Evolutionary conservation across 108 stramenopile species (phyloP).

Genomic region (Cyclostephanos tholiformis): DNA sequence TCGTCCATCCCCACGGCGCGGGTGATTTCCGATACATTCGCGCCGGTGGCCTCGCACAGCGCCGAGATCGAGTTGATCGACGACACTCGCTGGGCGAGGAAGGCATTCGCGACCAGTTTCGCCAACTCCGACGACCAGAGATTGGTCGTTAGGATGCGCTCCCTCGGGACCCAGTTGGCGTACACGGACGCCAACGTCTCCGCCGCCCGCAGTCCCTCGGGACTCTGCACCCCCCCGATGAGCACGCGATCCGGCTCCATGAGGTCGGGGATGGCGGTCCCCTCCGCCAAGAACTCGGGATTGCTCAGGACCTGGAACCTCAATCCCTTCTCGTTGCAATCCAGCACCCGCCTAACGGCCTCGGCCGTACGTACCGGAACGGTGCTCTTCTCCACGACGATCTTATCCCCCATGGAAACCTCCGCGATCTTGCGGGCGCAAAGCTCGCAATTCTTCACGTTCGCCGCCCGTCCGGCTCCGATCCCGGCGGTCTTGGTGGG

Average conservation of each 20-base stretch:
- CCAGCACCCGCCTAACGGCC: conserved; percentile 93
- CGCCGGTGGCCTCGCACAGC: conserved; percentile 98
- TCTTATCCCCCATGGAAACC: conserved; percentile 88
- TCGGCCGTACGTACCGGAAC: conserved; percentile 99
- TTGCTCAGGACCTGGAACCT: conserved; percentile 96
- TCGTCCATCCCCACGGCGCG: conserved; percentile 97
- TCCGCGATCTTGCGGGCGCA: conserved; percentile 98
- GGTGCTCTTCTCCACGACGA: conserved; percentile 99
- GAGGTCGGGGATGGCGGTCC: conserved; percentile 97
- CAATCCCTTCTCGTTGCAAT: conserved; percentile 90
- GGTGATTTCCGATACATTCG: conserved; percentile 95
- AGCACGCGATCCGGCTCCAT: conserved; percentile 95
- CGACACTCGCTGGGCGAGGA: conserved; percentile 98
- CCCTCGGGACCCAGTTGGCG: conserved; percentile 95
- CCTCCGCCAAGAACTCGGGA: conserved; percentile 99
- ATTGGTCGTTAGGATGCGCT: conserved; percentile 96
- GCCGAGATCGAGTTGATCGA: conserved; percentile 99
- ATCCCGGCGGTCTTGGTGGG: conserved; percentile 98
- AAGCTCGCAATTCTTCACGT: conserved; percentile 99
- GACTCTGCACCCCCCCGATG: conserved; percentile 96
- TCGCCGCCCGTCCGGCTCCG: conserved; percentile 98
- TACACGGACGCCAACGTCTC: conserved; percentile 81
- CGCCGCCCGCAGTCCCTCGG: conserved; percentile 87
- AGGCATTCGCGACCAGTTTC: conserved; percentile 99
- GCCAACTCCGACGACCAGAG: conserved; percentile 98